These are phyloP conservation scores for Cardamine chenopodiifolia DNA, from an alignment of 345 rosid genomes.

Conservation along the genomic window DNA sequence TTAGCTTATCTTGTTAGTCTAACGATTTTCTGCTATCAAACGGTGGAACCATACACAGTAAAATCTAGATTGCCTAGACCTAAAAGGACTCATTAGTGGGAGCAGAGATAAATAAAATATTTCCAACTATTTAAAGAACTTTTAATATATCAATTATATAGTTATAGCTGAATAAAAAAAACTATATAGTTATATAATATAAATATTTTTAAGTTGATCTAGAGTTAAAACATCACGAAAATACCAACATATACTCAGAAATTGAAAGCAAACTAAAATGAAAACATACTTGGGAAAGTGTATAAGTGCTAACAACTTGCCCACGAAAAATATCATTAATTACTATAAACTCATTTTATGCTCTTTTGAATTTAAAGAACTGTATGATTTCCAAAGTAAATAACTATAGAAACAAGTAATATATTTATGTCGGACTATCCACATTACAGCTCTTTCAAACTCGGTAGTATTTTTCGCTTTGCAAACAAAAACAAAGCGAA, in stretches of 20 bases:
- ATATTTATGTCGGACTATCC: neutral
- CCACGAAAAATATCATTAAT: neutral
- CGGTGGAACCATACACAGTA: neutral
- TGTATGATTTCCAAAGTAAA: neutral
- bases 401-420: neutral
- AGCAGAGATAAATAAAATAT: neutral
- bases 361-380: neutral
- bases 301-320: neutral
- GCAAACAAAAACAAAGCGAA: neutral
- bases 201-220: neutral
- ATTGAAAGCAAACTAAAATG: neutral
- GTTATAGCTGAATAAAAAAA: neutral
- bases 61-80: neutral
- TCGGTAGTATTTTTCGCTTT: neutral
- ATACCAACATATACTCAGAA: slow-evolving; percentile 1
- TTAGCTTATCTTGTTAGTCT: slow-evolving; percentile 17
- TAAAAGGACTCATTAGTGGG: neutral
- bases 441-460: neutral
- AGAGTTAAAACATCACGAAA: neutral
- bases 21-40: neutral
- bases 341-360: neutral
- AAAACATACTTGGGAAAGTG: neutral
- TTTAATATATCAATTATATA: neutral
- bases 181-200: no score
- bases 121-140: neutral